phyloP scores from a whole-genome alignment of 345 rosid species.

The Erodium maritimum region DNA sequence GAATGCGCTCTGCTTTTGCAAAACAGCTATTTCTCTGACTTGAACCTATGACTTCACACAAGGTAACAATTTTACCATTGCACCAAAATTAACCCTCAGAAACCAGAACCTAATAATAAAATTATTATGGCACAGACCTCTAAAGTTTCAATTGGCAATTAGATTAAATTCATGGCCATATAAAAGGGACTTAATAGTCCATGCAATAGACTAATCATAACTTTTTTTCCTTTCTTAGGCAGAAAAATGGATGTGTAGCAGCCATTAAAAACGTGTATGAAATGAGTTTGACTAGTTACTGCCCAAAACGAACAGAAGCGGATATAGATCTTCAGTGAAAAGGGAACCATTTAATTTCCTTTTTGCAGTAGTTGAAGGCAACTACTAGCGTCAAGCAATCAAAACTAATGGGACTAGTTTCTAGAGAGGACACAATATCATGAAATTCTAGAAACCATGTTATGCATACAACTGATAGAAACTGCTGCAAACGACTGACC shows the following conservation, averaged over 20 bases:
- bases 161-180: not conserved
- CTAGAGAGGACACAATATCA: too few species aligned
- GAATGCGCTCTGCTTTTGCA: not conserved
- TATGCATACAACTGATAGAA: too few species aligned
- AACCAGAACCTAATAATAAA: not conserved
- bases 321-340: not conserved
- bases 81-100: too few species aligned
- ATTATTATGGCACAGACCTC: not conserved
- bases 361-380: not conserved
- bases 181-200: not conserved
- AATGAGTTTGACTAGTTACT: not conserved
- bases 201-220: not conserved
- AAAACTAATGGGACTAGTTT: too few species aligned
- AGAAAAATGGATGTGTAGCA: not conserved
- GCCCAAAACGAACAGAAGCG: not conserved
- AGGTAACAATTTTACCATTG: too few species aligned
- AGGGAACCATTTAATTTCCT: not conserved
- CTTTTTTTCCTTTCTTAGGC: not conserved
- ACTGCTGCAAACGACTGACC: constrained; percentile 24
- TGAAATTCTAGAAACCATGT: not conserved
- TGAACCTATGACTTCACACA: too few species aligned
- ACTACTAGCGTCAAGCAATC: not conserved
- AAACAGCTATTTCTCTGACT: too few species aligned
- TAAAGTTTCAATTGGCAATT: not conserved
- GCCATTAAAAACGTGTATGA: not conserved